These are phyloP conservation scores for Psilocybe tampanensis DNA, from an alignment of 768 basidiomycete species.

Conservation along the genomic window DNA sequence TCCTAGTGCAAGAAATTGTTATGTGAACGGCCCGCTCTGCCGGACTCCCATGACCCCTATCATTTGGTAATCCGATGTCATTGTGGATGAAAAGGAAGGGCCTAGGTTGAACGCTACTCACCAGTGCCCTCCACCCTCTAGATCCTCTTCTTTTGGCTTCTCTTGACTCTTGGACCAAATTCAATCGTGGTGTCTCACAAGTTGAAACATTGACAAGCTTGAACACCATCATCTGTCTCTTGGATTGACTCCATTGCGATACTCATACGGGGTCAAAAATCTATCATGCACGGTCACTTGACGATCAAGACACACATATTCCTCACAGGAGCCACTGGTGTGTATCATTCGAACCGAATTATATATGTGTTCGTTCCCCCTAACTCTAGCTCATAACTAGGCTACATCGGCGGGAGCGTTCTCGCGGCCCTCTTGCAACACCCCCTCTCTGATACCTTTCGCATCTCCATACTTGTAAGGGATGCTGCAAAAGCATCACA, in stretches of 20 bases:
- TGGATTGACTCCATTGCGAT: not conserved
- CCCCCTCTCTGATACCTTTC: conserved; percentile 40
- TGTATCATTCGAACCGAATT: not conserved
- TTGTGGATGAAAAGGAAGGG: too few relatives aligned
- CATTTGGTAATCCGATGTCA: too few relatives aligned
- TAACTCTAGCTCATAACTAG: conserved; percentile 22
- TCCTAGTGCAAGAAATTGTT: too few relatives aligned
- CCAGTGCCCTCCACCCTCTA: too few relatives aligned
- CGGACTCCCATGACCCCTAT: too few relatives aligned
- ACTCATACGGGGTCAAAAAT: not conserved
- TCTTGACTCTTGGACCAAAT: too few relatives aligned
- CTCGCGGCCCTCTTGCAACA: conserved; percentile 48
- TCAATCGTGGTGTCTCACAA: too few relatives aligned
- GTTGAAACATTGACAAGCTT: too few relatives aligned
- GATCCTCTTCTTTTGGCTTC: too few relatives aligned
- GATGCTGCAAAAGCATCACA: conserved; percentile 38
- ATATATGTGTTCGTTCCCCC: not conserved
- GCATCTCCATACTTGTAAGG: conserved; percentile 49
- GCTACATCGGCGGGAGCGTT: conserved; percentile 61
- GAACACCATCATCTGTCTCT: too few relatives aligned
- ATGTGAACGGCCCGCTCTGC: too few relatives aligned
- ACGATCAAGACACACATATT: conserved; percentile 38
- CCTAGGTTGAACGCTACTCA: too few relatives aligned
- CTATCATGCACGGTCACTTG: conserved; percentile 15
- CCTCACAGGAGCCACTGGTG: conserved; percentile 51